These are phyloP conservation scores for Fusarium sp. DNA, from an alignment of 2,329 filamentous ascomycete species.

Conservation along the genomic window DNA sequence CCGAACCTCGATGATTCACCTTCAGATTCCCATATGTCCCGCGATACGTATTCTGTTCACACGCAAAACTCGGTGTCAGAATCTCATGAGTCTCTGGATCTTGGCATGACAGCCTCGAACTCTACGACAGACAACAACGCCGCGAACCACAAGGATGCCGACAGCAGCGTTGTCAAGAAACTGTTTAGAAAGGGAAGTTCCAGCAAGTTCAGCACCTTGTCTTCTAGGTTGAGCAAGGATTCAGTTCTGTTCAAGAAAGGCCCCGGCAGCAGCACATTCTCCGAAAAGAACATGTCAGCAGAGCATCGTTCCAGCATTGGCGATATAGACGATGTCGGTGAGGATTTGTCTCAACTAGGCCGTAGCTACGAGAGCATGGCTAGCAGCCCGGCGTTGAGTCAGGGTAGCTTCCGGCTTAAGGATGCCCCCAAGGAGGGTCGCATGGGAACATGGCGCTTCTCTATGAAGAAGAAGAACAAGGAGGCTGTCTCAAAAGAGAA, in stretches of 20 bases:
- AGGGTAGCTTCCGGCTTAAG: conserved; percentile 61
- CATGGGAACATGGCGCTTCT: conserved; percentile 67
- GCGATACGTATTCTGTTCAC: conserved; percentile 69
- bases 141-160: conserved; percentile 62
- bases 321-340: conserved; percentile 66
- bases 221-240: conserved; percentile 68
- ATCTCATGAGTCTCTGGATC: conserved; percentile 69
- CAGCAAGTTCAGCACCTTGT: conserved; percentile 71
- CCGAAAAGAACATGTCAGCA: conserved; percentile 67
- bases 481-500: conserved; percentile 59
- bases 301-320: conserved; percentile 70
- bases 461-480: conserved; percentile 72
- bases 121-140: conserved; percentile 66
- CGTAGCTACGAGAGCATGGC: conserved; percentile 69
- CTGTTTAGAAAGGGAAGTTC: conserved; percentile 75
- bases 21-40: conserved; percentile 66
- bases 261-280: conserved; percentile 68
- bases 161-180: conserved; percentile 71
- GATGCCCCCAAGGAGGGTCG: conserved; percentile 60
- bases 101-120: conserved; percentile 70
- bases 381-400: conserved; percentile 69
- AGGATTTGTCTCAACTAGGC: conserved; percentile 60
- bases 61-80: conserved; percentile 71
- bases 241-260: conserved; percentile 71
- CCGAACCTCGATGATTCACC: conserved; percentile 62